These are phyloP conservation scores for Sorghum bicolor DNA, from an alignment of 176 grass and related monocot genomes.

Conservation along the genomic window DNA sequence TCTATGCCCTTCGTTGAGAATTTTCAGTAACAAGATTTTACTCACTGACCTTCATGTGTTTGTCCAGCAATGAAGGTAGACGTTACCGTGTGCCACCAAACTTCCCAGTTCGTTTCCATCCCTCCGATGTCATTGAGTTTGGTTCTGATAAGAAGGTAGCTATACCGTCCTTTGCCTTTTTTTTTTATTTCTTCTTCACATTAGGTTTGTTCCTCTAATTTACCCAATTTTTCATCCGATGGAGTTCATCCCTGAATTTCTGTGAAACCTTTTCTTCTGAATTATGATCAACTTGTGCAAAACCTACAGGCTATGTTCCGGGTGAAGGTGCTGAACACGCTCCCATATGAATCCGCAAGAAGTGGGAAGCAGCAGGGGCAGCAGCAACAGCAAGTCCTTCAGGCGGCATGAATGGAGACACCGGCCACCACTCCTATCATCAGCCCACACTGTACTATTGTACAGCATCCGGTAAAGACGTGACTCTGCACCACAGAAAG, in stretches of 20 bases:
- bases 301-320: conserved; percentile 62
- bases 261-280: not conserved
- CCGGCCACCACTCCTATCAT: not conserved
- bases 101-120: conserved; percentile 74
- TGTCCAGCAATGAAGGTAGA: conserved; percentile 77
- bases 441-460: conserved; percentile 27
- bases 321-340: conserved; percentile 75
- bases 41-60: conserved; percentile 11
- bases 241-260: not conserved
- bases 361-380: not conserved
- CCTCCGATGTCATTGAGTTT: conserved; percentile 71
- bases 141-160: conserved; percentile 86
- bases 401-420: conserved; percentile 56
- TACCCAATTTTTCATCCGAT: not conserved
- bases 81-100: conserved; percentile 66
- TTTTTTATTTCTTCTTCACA: not conserved
- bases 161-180: not conserved
- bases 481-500: conserved; percentile 10
- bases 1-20: conserved; percentile 6
- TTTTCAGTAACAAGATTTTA: not conserved
- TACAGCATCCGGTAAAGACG: conserved; percentile 38
- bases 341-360: conserved; percentile 51
- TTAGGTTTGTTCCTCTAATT: not conserved
- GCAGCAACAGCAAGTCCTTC: conserved; percentile 36
- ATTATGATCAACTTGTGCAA: not conserved